Conservation (phyloP, 2,329 filamentous ascomycete species). For the Sarocladium strictum region DNA sequence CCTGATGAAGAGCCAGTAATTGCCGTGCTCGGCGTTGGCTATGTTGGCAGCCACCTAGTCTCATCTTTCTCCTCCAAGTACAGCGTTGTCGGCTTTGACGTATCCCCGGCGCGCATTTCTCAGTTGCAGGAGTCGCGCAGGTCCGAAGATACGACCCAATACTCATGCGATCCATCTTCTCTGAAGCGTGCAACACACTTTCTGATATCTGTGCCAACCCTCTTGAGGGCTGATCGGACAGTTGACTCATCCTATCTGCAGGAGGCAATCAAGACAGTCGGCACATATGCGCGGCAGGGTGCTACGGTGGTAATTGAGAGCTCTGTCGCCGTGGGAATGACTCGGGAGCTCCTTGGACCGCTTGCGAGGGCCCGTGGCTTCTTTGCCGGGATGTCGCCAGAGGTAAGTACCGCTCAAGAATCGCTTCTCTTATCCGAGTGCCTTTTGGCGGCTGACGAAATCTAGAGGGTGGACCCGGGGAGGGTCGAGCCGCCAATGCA, state of each 20-base stretch:
- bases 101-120: slow-evolving; percentile 33
- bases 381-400: slow-evolving; percentile 44
- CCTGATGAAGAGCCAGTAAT: slow-evolving; percentile 28
- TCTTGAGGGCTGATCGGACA: slow-evolving; percentile 38
- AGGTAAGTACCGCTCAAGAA: slow-evolving; percentile 19
- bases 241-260: slow-evolving; percentile 42
- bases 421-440: not conserved
- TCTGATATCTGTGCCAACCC: slow-evolving; percentile 48
- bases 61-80: slow-evolving; percentile 34
- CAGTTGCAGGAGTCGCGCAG: slow-evolving; percentile 24
- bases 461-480: slow-evolving; percentile 39
- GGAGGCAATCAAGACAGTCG: slow-evolving; percentile 36
- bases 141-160: slow-evolving; percentile 22
- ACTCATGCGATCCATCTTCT: slow-evolving; percentile 31
- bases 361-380: slow-evolving; percentile 35
- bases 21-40: slow-evolving; percentile 46
- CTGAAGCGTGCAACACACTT: slow-evolving; percentile 42
- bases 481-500: slow-evolving; percentile 32
- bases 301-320: slow-evolving; percentile 46
- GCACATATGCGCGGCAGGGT: slow-evolving; percentile 33
- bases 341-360: slow-evolving; percentile 40
- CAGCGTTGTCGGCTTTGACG: slow-evolving; percentile 41
- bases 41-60: slow-evolving; percentile 45
- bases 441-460: not conserved
- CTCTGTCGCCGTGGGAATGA: slow-evolving; percentile 50